Evolutionary conservation across 2,329 filamentous ascomycete genomes (phyloP), one percentile per base, ranked within the genome.

Genomic region (Colletotrichum viniferum): DNA sequence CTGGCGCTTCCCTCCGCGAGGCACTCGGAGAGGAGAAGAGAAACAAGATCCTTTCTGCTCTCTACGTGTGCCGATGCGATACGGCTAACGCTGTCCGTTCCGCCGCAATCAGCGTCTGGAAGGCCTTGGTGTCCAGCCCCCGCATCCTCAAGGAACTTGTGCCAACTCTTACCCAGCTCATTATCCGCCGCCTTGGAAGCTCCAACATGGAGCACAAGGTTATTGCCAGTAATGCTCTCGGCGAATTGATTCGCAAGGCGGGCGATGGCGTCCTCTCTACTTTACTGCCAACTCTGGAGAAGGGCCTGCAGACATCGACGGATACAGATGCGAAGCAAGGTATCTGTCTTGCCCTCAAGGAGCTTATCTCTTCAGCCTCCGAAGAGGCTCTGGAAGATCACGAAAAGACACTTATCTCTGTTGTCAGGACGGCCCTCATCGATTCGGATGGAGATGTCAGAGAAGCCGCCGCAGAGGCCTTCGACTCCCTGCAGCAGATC

Each of bases 201-300:
- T 94, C 96, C 61, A 98, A 98, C 82, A 96, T 98, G 93, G 97
- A 99, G 84, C 97, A 99, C 85, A 98, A 98, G 88, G 94, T 98
- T 79, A 99, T 99, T 88, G 97, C 97, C 78, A 96, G 96, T 83
- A 98, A 98, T 84, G 96, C 97, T 64, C 90, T 99, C 71, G 97
- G 97, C 81, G 97, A 99, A 83, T 92, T 99, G 78, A 98, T 99
- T 81, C 94, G 97, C 81, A 98, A 98, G 85, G 96, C 97, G 81
- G 97, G 97, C 77, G 97, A 99, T 83, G 94, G 95, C 71, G 96
- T 99, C 73, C 89, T 99, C 77, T 92, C 96, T 28, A 97, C 92
- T 58, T 87, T 99, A 76, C 87, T 99, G 76, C 97, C 97, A 34
- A 98, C 96, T 38, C 91, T 99, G 64, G 96, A 98, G 83, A 95